Base-by-base conservation (phyloP, 768 basidiomycete species). In the Lactarius sanguifluus region DNA sequence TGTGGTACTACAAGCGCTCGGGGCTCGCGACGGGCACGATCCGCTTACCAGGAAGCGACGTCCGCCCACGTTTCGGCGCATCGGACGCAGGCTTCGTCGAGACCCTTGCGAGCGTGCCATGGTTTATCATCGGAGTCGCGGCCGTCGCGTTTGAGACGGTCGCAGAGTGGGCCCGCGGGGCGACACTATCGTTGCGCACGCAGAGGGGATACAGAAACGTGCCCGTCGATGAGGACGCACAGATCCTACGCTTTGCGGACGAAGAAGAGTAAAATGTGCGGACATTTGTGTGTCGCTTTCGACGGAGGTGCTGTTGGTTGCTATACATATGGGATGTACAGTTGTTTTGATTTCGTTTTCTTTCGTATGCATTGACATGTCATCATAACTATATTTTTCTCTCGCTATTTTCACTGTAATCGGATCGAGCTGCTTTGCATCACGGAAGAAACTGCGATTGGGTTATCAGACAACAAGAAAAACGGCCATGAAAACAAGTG, bases 221-320 rank as follows among this genome's bases (percentile, higher is more conserved):
- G 60, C 85, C 91, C 0, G 83, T 94, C 61, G 93, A 95, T 73
- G 92, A 94, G 75, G 93, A 95, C 76, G 92, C 92, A 25, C 92
- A 92, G 77, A 85, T 94, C 64, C 77, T 94, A 64, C 81, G 87
- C 60, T 94, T 94, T 72, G 91, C 93, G 71, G 92, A 94, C 70
- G 92, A 94, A 67, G 85, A 85, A 55, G 57, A 60, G 18, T 59
- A 55, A 40, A 57, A 12, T 3, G 25, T 25, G 38, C 38, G 38
- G 38, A 40, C 38, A 40, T 28, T 20, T 28, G 15, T 30, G 30
- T 32, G 32, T 32, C 32, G 32, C 32, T 32, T 32, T 32, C 47
- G 1, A 2, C n/a, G 20, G n/a, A n/a, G 47, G 45, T 30, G 34
- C 41, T 25, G 28, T 50, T 32, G 9, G n/a, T 38, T 57, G 64